Percentiles rank a stretch among this genome's conserved stretches.
Evolutionary conservation across 148 eudicot species (phyloP).

Genomic region (Silene latifolia): DNA sequence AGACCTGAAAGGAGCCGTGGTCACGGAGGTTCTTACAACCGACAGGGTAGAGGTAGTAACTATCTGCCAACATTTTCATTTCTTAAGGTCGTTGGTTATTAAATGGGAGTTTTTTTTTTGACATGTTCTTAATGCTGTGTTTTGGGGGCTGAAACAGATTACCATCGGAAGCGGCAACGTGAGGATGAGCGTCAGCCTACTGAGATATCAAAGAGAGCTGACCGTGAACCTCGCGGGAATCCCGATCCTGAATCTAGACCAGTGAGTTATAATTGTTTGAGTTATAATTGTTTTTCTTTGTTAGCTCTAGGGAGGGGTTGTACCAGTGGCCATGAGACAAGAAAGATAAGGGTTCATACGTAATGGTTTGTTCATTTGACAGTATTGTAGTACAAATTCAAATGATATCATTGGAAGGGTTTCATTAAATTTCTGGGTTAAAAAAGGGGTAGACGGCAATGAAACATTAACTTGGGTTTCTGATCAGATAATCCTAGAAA

Average conservation of each 20-base stretch:
- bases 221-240: slow-evolving; percentile 60
- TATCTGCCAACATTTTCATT: background rate
- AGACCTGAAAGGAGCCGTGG: slow-evolving; percentile 63
- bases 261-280: slow-evolving; percentile 39
- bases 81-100: background rate
- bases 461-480: too few species aligned
- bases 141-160: slow-evolving; percentile 42
- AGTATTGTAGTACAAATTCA: too few species aligned
- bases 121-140: background rate
- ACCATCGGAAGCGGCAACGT: slow-evolving; percentile 66
- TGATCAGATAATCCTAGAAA: too few species aligned
- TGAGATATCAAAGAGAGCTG: slow-evolving; percentile 65
- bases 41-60: slow-evolving; percentile 65
- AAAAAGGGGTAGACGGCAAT: too few species aligned
- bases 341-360: too few species aligned
- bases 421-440: too few species aligned
- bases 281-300: background rate
- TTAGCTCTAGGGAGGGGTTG: too few species aligned
- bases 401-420: too few species aligned
- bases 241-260: slow-evolving; percentile 84
- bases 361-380: too few species aligned
- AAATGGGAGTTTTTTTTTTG: background rate
- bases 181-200: slow-evolving; percentile 77
- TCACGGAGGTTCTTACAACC: slow-evolving; percentile 57
- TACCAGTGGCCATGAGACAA: too few species aligned